Evolutionary conservation across 176 grass and related monocot species (phyloP).

Genomic region (Themeda triandra): DNA sequence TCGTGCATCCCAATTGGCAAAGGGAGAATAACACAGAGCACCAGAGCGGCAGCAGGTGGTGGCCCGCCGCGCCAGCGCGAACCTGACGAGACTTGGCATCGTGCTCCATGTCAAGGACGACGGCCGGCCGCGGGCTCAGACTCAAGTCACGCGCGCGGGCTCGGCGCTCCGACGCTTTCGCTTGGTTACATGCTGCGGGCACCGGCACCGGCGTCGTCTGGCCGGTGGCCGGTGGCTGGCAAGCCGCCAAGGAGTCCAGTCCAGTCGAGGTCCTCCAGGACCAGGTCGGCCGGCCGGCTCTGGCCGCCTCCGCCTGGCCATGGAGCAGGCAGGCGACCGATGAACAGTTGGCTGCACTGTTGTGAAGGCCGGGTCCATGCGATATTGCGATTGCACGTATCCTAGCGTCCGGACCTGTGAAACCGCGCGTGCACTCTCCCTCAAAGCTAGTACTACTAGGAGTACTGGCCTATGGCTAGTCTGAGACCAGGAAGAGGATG

Average conservation of each 20-base stretch:
- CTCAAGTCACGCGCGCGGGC: too few species aligned
- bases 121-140: too few species aligned
- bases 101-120: not conserved
- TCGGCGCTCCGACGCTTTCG: not conserved
- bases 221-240: too few species aligned
- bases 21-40: not conserved
- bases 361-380: not conserved
- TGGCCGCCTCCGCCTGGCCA: not conserved
- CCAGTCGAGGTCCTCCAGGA: too few species aligned
- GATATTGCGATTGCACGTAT: too few species aligned
- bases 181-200: too few species aligned
- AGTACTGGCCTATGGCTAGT: too few species aligned
- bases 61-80: not conserved
- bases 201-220: too few species aligned
- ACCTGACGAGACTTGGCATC: not conserved
- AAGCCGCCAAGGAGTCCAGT: too few species aligned
- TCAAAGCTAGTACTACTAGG: too few species aligned
- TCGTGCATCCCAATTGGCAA: not conserved
- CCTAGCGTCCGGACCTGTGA: not conserved
- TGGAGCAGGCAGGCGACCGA: not conserved
- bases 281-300: too few species aligned
- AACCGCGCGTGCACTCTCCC: not conserved
- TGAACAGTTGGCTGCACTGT: not conserved
- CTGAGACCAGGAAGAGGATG: too few species aligned
- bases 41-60: not conserved